Base-by-base conservation (phyloP, 495 filamentous ascomycete genomes). In the Tuber melanosporum region DNA sequence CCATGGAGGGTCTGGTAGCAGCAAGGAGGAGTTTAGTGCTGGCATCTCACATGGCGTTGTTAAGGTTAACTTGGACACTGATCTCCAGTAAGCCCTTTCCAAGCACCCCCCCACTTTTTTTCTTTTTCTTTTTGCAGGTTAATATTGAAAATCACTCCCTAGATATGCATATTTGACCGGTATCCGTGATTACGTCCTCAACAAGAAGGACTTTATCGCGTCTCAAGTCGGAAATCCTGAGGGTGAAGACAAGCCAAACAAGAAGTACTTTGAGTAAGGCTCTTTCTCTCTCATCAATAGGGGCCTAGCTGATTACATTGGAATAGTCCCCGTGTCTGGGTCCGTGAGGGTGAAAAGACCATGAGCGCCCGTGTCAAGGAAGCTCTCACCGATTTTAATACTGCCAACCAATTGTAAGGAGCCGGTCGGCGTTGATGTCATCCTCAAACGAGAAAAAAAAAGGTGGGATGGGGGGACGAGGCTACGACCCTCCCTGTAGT, bases 61-160 rank as follows among this genome's bases (percentile, higher is more conserved):
- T 87, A 99, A 99, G 91, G 95, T 99, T 86, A 93, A 94, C 87
- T 86, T 99, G 77, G 96, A 96, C 86, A 98, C 95, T 43, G 92
- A 95, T 81, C 85, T 94, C 74, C 92, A 94, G 85, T 80, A 74
- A 71, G 78, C 76, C 46, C 22, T 66, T 66, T 6, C 12, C 14
- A 14, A 66, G 3, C 9, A 9, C 52, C 10, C n/a, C n/a, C 52
- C 10, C 32, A 0, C 32, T n/a, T n/a, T n/a, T n/a, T 22, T 3
- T 10, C 15, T 1, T 17, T 0, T 66, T 66, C 17, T 15, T 2
- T 36, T 19, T 12, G 14, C 26, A 66, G 2, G 17, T 15, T n/a
- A 3, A 14, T 36, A 36, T 14, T 66, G 15, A 66, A 62, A 66
- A 66, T 3, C 1, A 5, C 26, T 66, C 12, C 14, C 75, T 71